Evolutionary conservation across 768 basidiomycete genomes (phyloP), one percentile per base, ranked within the genome.

Genomic region (Suillus placidus): DNA sequence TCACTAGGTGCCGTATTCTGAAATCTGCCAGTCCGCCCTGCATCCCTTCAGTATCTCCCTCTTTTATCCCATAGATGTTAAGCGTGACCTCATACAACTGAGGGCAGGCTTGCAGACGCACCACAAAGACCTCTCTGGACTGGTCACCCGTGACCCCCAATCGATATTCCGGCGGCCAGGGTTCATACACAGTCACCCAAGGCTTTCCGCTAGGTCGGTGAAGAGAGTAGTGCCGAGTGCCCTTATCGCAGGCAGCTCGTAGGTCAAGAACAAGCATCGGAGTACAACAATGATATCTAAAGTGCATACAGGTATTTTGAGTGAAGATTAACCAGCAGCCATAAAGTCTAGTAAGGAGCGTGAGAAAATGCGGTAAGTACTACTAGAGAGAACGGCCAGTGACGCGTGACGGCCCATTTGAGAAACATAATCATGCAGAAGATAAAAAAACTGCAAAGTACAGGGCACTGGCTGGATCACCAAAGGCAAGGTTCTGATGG

Each of bases 61-160:
- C 64, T 47, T 70, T 68, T 5, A 76, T 35, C 5, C 63, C 67
- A 18, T 49, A 45, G n/a, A 66, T 63, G 20, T 65, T 63, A 23
- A 77, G 60, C 23, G 30, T 62, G 13, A 78, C 66, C 35, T 74
- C 74, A 63, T 78, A 78, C 13, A 78, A 54, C 4, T 67, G 64
- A 6, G 62, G 71, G 32, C 74, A 75, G 0, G 23, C 18, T 18
- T 72, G 62, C 23, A 75, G 26, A 10, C 67, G 16, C 18, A 56
- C 35, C 42, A 35, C 52, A 47, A 68, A 60, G 14, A 40, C 55
- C 2, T 61, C 2, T 61, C 32, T 61, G 37, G 57, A 20, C 30
- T 38, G 26, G 32, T 26, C 45, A 7, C 34, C 34, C 34, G 38
- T 38, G 38, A 38, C 23, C n/a, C 12, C 63, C 54, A 20, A 60